Evolutionary conservation across 495 filamentous ascomycete genomes (phyloP), one percentile per base, ranked within the genome.

Genomic region (Aspergillus kassunensis): DNA sequence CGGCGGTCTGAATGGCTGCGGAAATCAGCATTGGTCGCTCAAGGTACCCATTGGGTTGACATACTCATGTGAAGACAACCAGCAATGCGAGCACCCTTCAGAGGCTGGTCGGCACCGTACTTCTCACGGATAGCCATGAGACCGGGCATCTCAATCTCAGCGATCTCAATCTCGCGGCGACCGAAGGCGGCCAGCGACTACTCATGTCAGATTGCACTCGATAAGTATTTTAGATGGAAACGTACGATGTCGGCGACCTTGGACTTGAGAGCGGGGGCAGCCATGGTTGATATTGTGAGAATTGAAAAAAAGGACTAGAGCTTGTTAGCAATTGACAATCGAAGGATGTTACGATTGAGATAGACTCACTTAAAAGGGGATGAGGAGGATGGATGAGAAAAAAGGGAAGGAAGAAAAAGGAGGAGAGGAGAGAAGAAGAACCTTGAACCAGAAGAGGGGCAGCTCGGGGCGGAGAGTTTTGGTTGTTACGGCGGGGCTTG

Each of bases 1-100:
- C 93, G 55, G 93, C 93, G 56, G 93, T 98, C 80, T 98, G 93
- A 76, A 98, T 97, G 70, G 95, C 85, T 89, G 47, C 9, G 56
- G 23, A 46, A 45, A 8, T 65, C 47, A 74, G 42, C 20, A 40
- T 37, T 8, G 12, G 12, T 18, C 18, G 4, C 29, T 23, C 44
- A 45, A 10, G 5, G 6, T 12, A 19, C 6, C 10, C 18, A 15
- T 2, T 27, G 29, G 3, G 3, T 27, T 4, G 18, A 66, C 80
- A 48, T 79, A 89, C 85, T 97, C 95, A 97, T 97, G 85, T 98
- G 93, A 62, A 98, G 79, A 75, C 93, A 98, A 67, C 93, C 93
- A 60, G 95, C 93, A 70, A 98, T 97, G 56, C 88, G 83, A 54
- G 87, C 85, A 72, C 91, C 93, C 59, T 83, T 85, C 62, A 98